These are phyloP conservation scores for Wickerhamomyces silvicola DNA, from an alignment of 805 yeast genomes.

Conservation along the genomic window DNA sequence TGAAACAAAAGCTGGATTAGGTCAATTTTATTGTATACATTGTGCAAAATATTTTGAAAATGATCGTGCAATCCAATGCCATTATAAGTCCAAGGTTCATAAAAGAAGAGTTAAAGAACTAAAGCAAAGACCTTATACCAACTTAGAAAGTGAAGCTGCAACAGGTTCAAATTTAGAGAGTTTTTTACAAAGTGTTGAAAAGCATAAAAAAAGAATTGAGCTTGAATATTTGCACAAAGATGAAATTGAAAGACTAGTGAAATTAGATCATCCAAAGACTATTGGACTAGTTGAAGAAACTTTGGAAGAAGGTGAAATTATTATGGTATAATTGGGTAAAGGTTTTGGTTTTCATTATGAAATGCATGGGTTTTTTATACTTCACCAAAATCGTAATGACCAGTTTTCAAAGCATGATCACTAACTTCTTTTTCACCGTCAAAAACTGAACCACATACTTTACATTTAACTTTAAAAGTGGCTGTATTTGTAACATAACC, in stretches of 20 bases:
- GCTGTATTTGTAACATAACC: constrained; percentile 64
- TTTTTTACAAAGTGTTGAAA: constrained; percentile 58
- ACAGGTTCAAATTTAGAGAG: constrained; percentile 69
- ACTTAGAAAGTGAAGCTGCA: constrained; percentile 87
- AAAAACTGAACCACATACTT: constrained; percentile 43
- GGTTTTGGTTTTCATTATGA: constrained; percentile 1
- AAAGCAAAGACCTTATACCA: constrained; percentile 75
- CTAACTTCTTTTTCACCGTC: constrained; percentile 61
- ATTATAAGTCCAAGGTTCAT: constrained; percentile 71
- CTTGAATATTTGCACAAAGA: constrained; percentile 41
- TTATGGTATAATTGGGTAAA: constrained; percentile 11
- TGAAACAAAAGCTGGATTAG: constrained; percentile 89
- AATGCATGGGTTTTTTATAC: constrained; percentile 24
- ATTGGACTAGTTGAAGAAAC: constrained; percentile 18
- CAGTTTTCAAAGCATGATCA: constrained; percentile 55
- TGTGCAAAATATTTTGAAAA: constrained; percentile 91
- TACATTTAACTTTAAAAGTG: constrained; percentile 50
- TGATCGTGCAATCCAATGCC: constrained; percentile 64
- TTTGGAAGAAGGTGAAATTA: constrained; percentile 19
- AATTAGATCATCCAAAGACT: constrained; percentile 21
- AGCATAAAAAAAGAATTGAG: constrained; percentile 46
- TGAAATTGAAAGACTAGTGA: constrained; percentile 24
- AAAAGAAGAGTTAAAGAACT: constrained; percentile 79
- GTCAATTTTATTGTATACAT: constrained; percentile 89
- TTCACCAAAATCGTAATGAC: constrained; percentile 58